phyloP scores from a whole-genome alignment of 768 basidiomycete species.

The Pleurotus cornucopiae region DNA sequence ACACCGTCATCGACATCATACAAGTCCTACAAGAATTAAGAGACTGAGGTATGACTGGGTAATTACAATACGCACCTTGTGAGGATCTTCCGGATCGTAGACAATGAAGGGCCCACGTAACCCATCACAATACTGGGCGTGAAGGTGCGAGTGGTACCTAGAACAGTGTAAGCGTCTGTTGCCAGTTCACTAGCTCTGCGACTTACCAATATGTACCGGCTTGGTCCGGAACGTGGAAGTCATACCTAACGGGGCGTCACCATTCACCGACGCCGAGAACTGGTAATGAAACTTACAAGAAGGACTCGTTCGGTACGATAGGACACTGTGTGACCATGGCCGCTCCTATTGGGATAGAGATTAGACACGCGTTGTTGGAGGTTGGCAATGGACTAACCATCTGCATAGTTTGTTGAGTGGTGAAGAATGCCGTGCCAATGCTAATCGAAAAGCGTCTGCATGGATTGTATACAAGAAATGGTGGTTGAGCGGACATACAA shows the following conservation, averaged over 20 bases:
- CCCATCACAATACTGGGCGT: conserved; percentile 1
- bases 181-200: conserved; percentile 21
- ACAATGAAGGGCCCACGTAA: conserved; percentile 33
- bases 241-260: not conserved
- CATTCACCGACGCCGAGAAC: not conserved
- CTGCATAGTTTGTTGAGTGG: conserved; percentile 35
- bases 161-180: not conserved
- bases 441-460: conserved; percentile 13
- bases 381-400: conserved; percentile 24
- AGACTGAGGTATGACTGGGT: not conserved
- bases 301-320: conserved; percentile 35
- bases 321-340: conserved; percentile 42
- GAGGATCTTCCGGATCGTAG: conserved; percentile 29
- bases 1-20: conserved; percentile 21
- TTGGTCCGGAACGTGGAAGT: conserved; percentile 25
- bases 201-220: conserved; percentile 36
- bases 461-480: not conserved
- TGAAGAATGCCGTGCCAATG: conserved; percentile 57
- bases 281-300: conserved; percentile 25
- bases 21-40: conserved; percentile 5
- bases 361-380: not conserved
- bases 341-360: not conserved
- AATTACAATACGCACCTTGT: conserved; percentile 5
- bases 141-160: conserved; percentile 1
- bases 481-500: not conserved